Evolutionary conservation across 441 rosid species (phyloP), one percentile per base, ranked within the genome.

Genomic region (Gossypium lobatum): DNA sequence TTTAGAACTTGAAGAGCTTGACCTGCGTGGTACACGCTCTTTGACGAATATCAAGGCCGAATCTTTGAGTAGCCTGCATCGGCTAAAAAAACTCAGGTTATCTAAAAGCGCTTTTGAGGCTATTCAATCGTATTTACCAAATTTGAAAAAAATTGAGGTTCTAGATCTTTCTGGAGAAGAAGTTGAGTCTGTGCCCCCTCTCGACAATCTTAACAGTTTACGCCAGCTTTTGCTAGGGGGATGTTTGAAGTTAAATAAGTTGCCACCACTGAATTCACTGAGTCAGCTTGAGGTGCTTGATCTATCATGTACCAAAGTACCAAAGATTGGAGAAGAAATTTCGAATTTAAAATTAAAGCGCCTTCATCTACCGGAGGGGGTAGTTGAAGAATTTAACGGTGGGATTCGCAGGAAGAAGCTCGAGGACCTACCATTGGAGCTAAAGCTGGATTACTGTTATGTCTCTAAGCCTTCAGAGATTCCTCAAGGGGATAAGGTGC

Each of bases 211-310:
- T 46, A 62, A 11, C 80, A 75, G 76, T 34, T 70, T 88, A 20
- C 17, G 26, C 1, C 21, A 80, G 80, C 83, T 88, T 54, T 73
- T 77, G 69, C 72, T 85, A 31, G 74, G 70, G 26, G 75, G 74
- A 48, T 88, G 88, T 72, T 72, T 68, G 11, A 57, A 73, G 48
- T 45, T 85, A 20, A 39, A 55, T 8, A 16, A 46, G 17, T 58
- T 78, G 75, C 80, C 78, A 2, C 57, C 73, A 28, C 77, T 87
- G 74, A 76, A 79, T 55, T 70, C 69, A 45, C 75, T 79, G 59
- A 65, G 28, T 46, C 5, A 72, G 64, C 83, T 89, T 31, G 81
- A 79, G 73, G 82, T 82, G 66, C 80, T 83, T 14, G 79, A 86
- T 72, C 75, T 86, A 11, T 85, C 85, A 5, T 84, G 82, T 26